phyloP scores from a whole-genome alignment of 345 rosid species.

The Boechera retrofracta region DNA sequence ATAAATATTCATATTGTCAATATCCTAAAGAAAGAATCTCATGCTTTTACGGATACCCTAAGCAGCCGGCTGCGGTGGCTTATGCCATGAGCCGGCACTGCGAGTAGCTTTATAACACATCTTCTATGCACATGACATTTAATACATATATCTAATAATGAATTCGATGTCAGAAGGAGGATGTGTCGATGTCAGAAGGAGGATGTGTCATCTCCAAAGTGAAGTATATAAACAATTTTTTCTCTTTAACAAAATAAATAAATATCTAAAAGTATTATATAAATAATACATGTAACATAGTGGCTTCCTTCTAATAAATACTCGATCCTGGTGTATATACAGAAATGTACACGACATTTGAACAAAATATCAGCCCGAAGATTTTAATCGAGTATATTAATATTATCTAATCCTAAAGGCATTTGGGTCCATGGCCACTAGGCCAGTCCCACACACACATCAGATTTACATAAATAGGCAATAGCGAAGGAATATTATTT shows the following conservation, averaged over 20 bases:
- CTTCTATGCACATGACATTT: slow-evolving; percentile 10
- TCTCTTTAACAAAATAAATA: too few species aligned
- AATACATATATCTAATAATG: slow-evolving; percentile 24
- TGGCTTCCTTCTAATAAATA: slow-evolving; percentile 5
- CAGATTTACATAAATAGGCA: neutral
- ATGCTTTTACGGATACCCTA: too few species aligned
- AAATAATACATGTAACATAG: neutral
- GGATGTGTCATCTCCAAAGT: neutral
- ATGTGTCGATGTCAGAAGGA: neutral
- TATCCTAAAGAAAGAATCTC: too few species aligned
- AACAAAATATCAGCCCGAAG: slow-evolving; percentile 8
- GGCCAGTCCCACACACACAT: slow-evolving; percentile 15
- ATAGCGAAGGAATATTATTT: neutral
- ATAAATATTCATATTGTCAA: too few species aligned
- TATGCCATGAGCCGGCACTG: too few species aligned
- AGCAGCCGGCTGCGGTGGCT: too few species aligned
- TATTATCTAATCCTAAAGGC: neutral
- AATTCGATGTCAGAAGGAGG: slow-evolving; percentile 21
- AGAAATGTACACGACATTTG: neutral
- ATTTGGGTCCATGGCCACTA: slow-evolving; percentile 16
- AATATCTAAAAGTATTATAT: neutral
- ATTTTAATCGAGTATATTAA: neutral
- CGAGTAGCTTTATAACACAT: slow-evolving; percentile 1
- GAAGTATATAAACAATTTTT: neutral
- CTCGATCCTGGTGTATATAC: neutral